Evolutionary conservation across 2,329 filamentous ascomycete genomes (phyloP).

Genomic region (Acrocalymma vagum): DNA sequence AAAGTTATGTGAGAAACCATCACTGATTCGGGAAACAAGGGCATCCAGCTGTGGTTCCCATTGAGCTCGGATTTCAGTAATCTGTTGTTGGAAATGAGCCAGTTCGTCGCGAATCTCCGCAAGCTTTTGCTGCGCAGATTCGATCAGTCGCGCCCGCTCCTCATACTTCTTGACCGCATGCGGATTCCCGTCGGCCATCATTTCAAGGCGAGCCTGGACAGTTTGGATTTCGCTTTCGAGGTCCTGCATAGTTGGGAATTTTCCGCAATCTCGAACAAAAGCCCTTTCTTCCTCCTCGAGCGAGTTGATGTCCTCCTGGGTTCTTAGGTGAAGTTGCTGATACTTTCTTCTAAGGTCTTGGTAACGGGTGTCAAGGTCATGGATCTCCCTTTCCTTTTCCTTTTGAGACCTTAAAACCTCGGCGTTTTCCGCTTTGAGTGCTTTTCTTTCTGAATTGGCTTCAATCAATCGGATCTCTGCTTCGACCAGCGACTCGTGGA

Average conservation of each 20-base stretch:
- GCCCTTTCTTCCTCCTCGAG: slow-evolving; percentile 34
- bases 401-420: slow-evolving; percentile 43
- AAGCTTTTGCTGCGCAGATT: slow-evolving; percentile 68
- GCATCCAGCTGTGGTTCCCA: slow-evolving; percentile 88
- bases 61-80: slow-evolving; percentile 70
- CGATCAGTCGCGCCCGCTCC: slow-evolving; percentile 66
- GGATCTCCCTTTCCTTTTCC: slow-evolving; percentile 25
- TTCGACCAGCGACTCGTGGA: slow-evolving; percentile 72
- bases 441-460: slow-evolving; percentile 79
- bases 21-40: slow-evolving; percentile 82
- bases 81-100: slow-evolving; percentile 63
- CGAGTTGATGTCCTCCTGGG: slow-evolving; percentile 20
- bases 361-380: slow-evolving; percentile 22
- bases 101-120: slow-evolving; percentile 65
- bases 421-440: slow-evolving; percentile 71
- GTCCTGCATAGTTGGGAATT: slow-evolving; percentile 56
- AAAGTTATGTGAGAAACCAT: slow-evolving; percentile 93
- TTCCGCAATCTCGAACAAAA: slow-evolving; percentile 26
- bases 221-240: slow-evolving; percentile 78
- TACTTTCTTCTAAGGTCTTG: slow-evolving; percentile 18
- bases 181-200: slow-evolving; percentile 81
- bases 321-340: slow-evolving; percentile 22
- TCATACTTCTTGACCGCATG: slow-evolving; percentile 77
- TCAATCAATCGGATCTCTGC: slow-evolving; percentile 78
- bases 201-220: slow-evolving; percentile 77